Evolutionary conservation across 805 yeast species (phyloP).

Genomic region (Candida ulmi): DNA sequence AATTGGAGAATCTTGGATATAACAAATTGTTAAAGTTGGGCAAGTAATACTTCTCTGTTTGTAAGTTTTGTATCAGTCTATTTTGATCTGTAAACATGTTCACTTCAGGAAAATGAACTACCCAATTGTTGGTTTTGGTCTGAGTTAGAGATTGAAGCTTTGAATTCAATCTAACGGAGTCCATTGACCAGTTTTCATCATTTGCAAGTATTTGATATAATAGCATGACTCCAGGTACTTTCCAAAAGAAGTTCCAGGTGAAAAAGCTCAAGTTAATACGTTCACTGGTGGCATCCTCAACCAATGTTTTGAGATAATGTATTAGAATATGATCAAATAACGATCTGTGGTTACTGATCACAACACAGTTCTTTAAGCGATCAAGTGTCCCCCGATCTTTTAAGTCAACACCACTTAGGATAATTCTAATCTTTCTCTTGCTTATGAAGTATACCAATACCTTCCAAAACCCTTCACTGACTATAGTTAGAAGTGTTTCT

Average conservation of each 20-base stretch:
- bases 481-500: neutral
- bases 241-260: conserved; percentile 65
- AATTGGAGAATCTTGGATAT: conserved; percentile 71
- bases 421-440: conserved; percentile 20
- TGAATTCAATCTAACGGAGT: conserved; percentile 30
- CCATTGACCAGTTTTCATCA: conserved; percentile 64
- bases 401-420: conserved; percentile 21
- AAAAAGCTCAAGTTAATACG: conserved; percentile 42
- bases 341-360: conserved; percentile 59
- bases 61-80: conserved; percentile 41
- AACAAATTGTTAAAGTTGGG: conserved; percentile 56
- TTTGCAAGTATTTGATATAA: conserved; percentile 42
- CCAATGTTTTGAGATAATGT: conserved; percentile 25
- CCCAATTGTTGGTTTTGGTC: conserved; percentile 49
- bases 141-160: conserved; percentile 23
- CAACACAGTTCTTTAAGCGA: conserved; percentile 28
- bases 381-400: conserved; percentile 15
- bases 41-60: conserved; percentile 52
- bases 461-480: conserved; percentile 15
- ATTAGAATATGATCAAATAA: conserved; percentile 59
- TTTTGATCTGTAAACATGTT: conserved; percentile 54
- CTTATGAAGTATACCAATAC: conserved; percentile 15
- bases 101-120: conserved; percentile 82
- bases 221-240: conserved; percentile 48
- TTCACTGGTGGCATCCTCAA: conserved; percentile 19